Percentiles rank a stretch among this genome's conserved stretches.
phyloP scores from a whole-genome alignment of 139 green algal species.

The Chlamydomonas incerta region DNA sequence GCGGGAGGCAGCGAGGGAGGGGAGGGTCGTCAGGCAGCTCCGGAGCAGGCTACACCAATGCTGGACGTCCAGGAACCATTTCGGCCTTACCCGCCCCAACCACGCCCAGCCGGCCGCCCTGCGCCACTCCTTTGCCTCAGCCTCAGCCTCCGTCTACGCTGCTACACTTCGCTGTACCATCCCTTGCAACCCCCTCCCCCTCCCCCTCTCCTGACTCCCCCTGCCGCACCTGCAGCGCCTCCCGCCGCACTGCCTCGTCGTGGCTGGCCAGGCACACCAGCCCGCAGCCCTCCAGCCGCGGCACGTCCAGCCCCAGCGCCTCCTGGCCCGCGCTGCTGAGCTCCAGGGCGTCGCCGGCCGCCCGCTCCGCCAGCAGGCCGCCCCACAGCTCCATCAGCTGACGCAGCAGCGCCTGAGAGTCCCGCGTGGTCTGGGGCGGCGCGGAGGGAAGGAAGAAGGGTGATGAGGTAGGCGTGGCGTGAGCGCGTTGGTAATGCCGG shows the following conservation, averaged over 20 bases:
- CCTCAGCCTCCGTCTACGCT: no score
- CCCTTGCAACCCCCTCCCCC: background rate
- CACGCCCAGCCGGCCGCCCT: no score
- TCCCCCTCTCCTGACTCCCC: background rate
- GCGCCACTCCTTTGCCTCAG: no score
- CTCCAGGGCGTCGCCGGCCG: constrained; percentile 34
- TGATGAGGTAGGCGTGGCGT: no score
- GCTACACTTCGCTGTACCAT: no score
- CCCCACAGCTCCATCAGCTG: constrained; percentile 62
- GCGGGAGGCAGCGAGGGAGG: no score
- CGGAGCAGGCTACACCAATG: no score
- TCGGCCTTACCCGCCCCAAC: no score
- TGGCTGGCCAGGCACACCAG: constrained; percentile 67
- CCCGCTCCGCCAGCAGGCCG: constrained; percentile 52
- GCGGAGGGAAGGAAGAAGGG: no score
- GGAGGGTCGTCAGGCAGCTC: no score
- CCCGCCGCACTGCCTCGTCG: constrained; percentile 54
- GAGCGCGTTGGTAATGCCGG: no score
- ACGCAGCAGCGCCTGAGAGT: constrained; percentile 55
- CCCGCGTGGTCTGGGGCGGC: constrained; percentile 44
- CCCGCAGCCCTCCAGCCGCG: constrained; percentile 68
- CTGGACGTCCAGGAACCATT: no score
- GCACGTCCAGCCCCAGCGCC: constrained; percentile 61
- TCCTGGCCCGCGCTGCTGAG: background rate
- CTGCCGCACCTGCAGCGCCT: constrained; percentile 58